Evolutionary conservation across 2,329 filamentous ascomycete genomes (phyloP).

Genomic region (Apiospora marii): DNA sequence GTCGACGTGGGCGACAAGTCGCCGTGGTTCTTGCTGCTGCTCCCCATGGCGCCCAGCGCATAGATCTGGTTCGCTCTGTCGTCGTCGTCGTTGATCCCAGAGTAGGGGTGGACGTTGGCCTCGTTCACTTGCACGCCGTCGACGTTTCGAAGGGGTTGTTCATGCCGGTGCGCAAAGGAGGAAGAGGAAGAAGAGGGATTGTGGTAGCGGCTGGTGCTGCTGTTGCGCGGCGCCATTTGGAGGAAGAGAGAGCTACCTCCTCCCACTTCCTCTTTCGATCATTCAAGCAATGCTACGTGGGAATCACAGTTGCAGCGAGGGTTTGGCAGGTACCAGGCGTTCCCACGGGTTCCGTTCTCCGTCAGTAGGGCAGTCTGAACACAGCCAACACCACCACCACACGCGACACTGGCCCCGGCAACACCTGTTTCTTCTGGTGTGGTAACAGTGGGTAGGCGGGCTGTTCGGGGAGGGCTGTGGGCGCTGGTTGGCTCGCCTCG

Average conservation of each 20-base stretch:
- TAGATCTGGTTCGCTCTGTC: slow-evolving; percentile 35
- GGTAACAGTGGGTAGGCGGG: slow-evolving; percentile 10
- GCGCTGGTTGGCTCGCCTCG: background rate
- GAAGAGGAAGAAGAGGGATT: background rate
- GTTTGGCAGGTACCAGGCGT: background rate
- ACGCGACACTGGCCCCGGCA: slow-evolving; percentile 12
- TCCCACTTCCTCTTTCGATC: background rate
- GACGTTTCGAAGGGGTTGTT: background rate
- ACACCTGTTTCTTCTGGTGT: slow-evolving; percentile 8
- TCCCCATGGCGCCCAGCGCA: slow-evolving; percentile 33
- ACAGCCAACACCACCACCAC: slow-evolving; percentile 1
- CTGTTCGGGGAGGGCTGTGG: background rate
- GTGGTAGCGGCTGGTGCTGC: background rate
- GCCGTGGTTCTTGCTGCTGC: background rate
- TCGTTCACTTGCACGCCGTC: background rate
- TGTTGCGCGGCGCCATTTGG: background rate
- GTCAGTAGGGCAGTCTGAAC: background rate
- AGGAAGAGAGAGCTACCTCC: background rate
- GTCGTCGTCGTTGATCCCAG: background rate
- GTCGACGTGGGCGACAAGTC: background rate
- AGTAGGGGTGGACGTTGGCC: background rate
- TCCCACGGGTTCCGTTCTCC: slow-evolving; percentile 5
- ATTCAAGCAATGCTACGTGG: background rate
- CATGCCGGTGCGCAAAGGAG: background rate
- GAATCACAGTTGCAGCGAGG: background rate